Evolutionary conservation across 2,329 filamentous ascomycete genomes (phyloP).

Genomic region (Elsinoe fawcettii): DNA sequence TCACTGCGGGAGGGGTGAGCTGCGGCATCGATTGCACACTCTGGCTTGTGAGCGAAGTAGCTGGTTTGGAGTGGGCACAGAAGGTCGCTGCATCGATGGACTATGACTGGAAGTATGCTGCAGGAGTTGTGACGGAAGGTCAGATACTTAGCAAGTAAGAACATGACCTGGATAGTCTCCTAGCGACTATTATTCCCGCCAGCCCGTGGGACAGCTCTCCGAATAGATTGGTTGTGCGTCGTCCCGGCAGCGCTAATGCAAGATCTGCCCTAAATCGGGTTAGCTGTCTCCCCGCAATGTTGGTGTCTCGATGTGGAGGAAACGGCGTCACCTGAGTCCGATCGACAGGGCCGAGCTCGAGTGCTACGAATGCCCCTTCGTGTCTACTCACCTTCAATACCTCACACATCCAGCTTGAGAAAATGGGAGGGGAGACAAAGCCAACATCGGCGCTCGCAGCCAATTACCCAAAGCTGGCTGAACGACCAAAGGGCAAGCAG

Average conservation of each 20-base stretch:
- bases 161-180: no score
- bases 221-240: neutral
- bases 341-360: neutral
- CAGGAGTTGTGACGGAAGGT: no score
- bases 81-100: no score
- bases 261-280: neutral
- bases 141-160: no score
- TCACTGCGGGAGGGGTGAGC: no score
- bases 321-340: slow-evolving; percentile 3
- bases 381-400: neutral
- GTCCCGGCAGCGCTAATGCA: neutral
- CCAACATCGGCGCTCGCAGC: slow-evolving; percentile 26
- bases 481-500: slow-evolving; percentile 60
- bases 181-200: no score
- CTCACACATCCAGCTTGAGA: neutral
- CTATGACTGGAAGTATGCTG: no score
- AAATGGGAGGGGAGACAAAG: slow-evolving; percentile 34
- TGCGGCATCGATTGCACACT: no score
- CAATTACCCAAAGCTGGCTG: slow-evolving; percentile 43
- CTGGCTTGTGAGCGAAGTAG: no score
- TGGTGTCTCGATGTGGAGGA: neutral
- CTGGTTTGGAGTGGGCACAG: no score
- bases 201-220: no score
- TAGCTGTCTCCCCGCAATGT: neutral
- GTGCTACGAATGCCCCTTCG: neutral